phyloP scores from a whole-genome alignment of 768 basidiomycete genomes.

The Hemileccinum impolitum region DNA sequence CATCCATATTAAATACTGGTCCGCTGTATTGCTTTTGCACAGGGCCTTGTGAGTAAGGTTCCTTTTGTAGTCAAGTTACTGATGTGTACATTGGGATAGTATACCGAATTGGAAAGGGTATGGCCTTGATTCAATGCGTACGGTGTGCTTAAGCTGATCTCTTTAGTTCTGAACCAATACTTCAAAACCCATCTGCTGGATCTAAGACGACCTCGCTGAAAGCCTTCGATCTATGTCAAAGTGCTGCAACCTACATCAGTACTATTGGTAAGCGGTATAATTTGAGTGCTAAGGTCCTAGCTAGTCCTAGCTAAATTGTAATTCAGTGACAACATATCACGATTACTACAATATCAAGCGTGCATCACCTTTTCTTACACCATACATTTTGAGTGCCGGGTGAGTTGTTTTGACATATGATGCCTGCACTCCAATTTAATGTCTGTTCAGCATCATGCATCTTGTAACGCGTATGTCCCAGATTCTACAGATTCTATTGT shows the following conservation, averaged over 20 bases:
- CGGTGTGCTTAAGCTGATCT: background rate
- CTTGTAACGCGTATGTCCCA: conserved; percentile 58
- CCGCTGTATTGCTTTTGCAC: conserved; percentile 67
- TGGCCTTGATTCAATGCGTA: background rate
- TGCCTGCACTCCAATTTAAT: background rate
- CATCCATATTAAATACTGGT: conserved; percentile 75
- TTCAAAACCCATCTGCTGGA: conserved; percentile 38
- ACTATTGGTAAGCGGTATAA: conserved; percentile 48
- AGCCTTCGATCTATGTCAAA: conserved; percentile 72
- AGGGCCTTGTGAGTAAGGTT: conserved; percentile 67
- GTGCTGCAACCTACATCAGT: conserved; percentile 69
- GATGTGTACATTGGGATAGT: conserved; percentile 33
- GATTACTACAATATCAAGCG: conserved; percentile 60
- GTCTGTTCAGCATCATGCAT: conserved; percentile 65
- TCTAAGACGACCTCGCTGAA: conserved; percentile 50
- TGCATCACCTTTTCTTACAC: conserved; percentile 62
- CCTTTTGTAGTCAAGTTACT: conserved; percentile 5
- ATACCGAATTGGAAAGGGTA: conserved; percentile 75
- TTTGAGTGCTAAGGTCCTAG: background rate
- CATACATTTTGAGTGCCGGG: conserved; percentile 71
- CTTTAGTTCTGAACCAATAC: conserved; percentile 41
- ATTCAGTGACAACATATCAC: conserved; percentile 50
- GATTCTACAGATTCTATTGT: background rate
- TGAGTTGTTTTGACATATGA: conserved; percentile 35
- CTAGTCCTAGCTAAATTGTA: conserved; percentile 6